Evolutionary conservation across 768 basidiomycete genomes (phyloP), one percentile per base, ranked within the genome.

Genomic region (Pulveroboletus sp.): DNA sequence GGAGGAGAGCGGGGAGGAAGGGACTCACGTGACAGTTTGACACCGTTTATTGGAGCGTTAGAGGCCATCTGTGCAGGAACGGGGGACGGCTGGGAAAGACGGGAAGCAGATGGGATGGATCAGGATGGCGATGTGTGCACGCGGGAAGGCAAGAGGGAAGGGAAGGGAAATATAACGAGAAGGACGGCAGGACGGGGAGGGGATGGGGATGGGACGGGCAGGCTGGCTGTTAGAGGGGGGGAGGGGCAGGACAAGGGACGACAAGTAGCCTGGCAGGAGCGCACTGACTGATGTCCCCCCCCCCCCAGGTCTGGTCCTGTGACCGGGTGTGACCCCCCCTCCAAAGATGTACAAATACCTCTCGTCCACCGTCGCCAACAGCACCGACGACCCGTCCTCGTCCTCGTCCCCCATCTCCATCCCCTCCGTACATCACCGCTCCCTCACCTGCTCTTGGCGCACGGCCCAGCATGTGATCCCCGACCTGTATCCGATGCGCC

Each of bases 21-120:
- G 53, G 41, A 85, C 87, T 73, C 69, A 89, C 88, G 79, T 69
- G 86, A 88, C 64, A 89, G 79, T 77, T 87, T 89, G 72, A 89
- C 84, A 62, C 88, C 88, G 71, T 89, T 90, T 73, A 90, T 88
- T 68, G 88, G 88, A 62, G 77, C 84, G 72, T 86, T 83, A 51
- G 80, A 83, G 49, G 82, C 73, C 85, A 88, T 88, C 68, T 71
- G 69, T 47, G 57, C 36, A 47, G 53, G 41, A 45, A 32, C 24
- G 39, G 45, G 47, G 28, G 43, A 49, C 44, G 49, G 46, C 39
- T 42, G 11, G 31, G 39, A 21, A 38, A 41, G 47, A 52, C 33
- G 46, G 17, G 49, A 17, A 38, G 27, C 11, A 42, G 60, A 52
- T 46, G 32, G 41, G 48, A 39, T 43, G 43, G 54, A 53, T 53